Evolutionary conservation across 148 eudicot genomes (phyloP), one percentile per base, ranked within the genome.

Genomic region (Rhododendron ovatum): DNA sequence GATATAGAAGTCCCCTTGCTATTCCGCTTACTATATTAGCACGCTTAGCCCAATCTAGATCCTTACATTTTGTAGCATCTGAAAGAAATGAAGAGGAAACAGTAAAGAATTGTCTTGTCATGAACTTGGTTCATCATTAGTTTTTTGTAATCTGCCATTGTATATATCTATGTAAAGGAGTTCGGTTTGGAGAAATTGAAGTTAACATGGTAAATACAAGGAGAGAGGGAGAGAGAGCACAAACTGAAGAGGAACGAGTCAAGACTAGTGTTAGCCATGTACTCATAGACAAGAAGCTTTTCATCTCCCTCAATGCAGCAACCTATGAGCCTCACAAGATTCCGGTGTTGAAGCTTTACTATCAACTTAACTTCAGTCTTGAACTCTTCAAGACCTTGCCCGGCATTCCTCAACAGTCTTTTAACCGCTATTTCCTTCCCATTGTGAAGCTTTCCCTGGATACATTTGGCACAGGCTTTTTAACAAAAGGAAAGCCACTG

Each of bases 341-440:
- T 92, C 15, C 91, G 85, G 48, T 92, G 92, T 53, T 90, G 92
- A 41, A 92, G 90, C 83, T 90, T 92, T 12, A 87, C 92, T 78
- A 92, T 82, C 82, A 92, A 85, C 50, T 76, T 76, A 17, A 76
- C 80, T 76, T 76, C 80, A 37, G 80, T 41, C 80, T 8, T 41
- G 28, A 76, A 76, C 80, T 76, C 28, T 76, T 41, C 80, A 76
- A 76, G 80, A 76, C 80, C 80, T 39, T 24, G 85, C n/a, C 76
- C 87, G 82, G 85, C 33, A 47, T 87, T 74, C 48, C 80, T 76
- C 12, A 90, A 85, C 18, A 91, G 82, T 81, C 92, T 90, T 84
- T 92, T 92, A 41, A 92, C 93, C 7, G 94, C 94, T 78, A 92
- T 80, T 61, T 86, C 86, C 82, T 85, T 83, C 76, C 93, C 92